Percentiles rank a stretch among this genome's conserved stretches.
Conservation (phyloP, 2,329 filamentous ascomycete species). For the Volutella citrinella region DNA sequence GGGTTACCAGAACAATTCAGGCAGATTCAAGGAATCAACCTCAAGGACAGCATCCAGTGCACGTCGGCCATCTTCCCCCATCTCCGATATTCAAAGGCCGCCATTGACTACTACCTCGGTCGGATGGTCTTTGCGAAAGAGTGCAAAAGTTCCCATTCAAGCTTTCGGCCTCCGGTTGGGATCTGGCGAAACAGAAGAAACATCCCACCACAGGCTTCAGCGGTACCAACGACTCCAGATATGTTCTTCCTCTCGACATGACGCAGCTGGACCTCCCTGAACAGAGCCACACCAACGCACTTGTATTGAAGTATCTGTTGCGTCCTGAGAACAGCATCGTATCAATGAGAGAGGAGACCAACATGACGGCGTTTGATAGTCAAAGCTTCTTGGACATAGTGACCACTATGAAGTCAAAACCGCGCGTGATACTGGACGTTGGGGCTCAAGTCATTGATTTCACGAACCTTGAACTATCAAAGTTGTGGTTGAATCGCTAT, state of each 20-base stretch:
- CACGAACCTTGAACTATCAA: slow-evolving; percentile 52
- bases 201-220: slow-evolving; percentile 64
- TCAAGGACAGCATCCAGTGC: slow-evolving; percentile 52
- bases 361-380: slow-evolving; percentile 18
- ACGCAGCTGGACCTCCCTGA: slow-evolving; percentile 51
- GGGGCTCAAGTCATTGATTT: slow-evolving; percentile 68
- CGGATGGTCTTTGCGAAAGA: slow-evolving; percentile 59
- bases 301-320: slow-evolving; percentile 60
- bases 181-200: slow-evolving; percentile 48
- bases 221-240: slow-evolving; percentile 63
- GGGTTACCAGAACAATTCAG: slow-evolving; percentile 35
- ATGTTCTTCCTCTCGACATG: slow-evolving; percentile 56
- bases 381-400: slow-evolving; percentile 44
- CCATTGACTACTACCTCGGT: slow-evolving; percentile 62
- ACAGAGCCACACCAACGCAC: slow-evolving; percentile 64
- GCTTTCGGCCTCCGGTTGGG: slow-evolving; percentile 65
- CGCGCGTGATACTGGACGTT: slow-evolving; percentile 66
- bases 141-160: slow-evolving; percentile 62
- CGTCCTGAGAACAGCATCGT: slow-evolving; percentile 45
- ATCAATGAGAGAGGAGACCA: slow-evolving; percentile 1
- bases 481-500: slow-evolving; percentile 44
- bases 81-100: slow-evolving; percentile 49
- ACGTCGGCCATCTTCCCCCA: slow-evolving; percentile 46
- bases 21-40: slow-evolving; percentile 52
- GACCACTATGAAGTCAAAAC: slow-evolving; percentile 30